Percentiles rank a stretch among this genome's conserved stretches.
These are phyloP conservation scores for Pseudocercospora fijiensis DNA, from an alignment of 2,329 filamentous ascomycete species.

Conservation along the genomic window DNA sequence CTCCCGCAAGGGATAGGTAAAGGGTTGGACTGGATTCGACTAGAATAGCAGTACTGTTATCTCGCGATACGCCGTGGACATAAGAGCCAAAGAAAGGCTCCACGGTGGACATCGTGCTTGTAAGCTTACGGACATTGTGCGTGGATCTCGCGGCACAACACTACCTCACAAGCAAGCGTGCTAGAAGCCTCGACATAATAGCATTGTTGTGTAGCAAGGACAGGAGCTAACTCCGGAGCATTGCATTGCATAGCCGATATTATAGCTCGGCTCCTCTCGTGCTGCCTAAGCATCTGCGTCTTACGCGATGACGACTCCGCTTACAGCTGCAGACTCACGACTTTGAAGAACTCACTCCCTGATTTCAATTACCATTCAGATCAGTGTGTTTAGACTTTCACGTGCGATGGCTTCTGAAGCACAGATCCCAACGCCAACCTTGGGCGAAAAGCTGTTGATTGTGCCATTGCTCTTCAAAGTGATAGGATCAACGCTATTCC, in stretches of 20 bases:
- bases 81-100: too few relatives aligned
- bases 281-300: background rate
- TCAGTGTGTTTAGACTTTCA: background rate
- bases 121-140: too few relatives aligned
- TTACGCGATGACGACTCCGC: background rate
- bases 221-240: background rate
- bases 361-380: background rate
- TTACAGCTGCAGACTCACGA: background rate
- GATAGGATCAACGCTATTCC: constrained; percentile 35
- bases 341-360: background rate
- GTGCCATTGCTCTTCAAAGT: constrained; percentile 30
- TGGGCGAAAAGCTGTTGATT: constrained; percentile 20
- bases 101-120: too few relatives aligned
- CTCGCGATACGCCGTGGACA: too few relatives aligned
- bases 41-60: too few relatives aligned
- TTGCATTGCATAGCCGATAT: background rate
- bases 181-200: background rate
- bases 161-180: background rate
- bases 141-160: too few relatives aligned
- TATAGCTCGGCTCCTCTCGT: background rate
- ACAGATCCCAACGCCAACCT: background rate
- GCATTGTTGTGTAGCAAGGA: background rate
- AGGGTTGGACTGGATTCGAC: too few relatives aligned
- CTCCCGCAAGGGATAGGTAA: too few relatives aligned
- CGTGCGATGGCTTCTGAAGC: background rate